Conservation (phyloP, 2,329 filamentous ascomycete species). For the Aspergillus tubingensis region DNA sequence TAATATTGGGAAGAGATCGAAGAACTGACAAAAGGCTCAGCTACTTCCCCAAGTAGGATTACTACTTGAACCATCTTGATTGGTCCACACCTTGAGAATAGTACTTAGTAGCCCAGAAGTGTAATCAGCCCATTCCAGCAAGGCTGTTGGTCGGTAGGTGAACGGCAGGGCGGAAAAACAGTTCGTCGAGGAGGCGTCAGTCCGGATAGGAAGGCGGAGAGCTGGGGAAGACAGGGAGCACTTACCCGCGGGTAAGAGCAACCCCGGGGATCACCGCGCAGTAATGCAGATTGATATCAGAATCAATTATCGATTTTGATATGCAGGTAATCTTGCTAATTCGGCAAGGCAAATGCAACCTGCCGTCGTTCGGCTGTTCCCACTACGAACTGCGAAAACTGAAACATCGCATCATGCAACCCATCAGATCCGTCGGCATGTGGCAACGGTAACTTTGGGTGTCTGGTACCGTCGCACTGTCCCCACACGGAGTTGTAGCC, state of each 20-base stretch:
- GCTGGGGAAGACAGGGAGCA: neutral
- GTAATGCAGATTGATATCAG: neutral
- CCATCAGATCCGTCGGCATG: constrained; percentile 10
- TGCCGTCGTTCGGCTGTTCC: constrained; percentile 8
- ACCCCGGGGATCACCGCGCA: constrained; percentile 1
- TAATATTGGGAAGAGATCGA: too few relatives aligned
- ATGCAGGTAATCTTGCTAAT: neutral
- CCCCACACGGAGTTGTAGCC: constrained; percentile 37
- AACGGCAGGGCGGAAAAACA: neutral
- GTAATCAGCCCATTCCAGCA: neutral
- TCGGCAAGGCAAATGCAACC: neutral
- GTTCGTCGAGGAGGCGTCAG: neutral
- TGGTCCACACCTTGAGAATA: neutral
- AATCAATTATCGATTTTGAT: neutral
- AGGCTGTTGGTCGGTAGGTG: neutral
- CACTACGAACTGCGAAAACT: neutral
- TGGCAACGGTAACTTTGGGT: constrained; percentile 31
- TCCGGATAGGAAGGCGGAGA: neutral
- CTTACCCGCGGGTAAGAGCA: constrained; percentile 4
- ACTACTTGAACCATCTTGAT: neutral
- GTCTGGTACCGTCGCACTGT: constrained; percentile 9
- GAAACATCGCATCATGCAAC: constrained; percentile 5
- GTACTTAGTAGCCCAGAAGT: neutral
- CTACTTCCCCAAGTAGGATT: neutral
- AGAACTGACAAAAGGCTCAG: neutral